A percentile compares a stretch with the other conserved stretches of the same genome.
Conservation (phyloP, 164 flowering plant genomes). For the Dillenia turbinata region DNA sequence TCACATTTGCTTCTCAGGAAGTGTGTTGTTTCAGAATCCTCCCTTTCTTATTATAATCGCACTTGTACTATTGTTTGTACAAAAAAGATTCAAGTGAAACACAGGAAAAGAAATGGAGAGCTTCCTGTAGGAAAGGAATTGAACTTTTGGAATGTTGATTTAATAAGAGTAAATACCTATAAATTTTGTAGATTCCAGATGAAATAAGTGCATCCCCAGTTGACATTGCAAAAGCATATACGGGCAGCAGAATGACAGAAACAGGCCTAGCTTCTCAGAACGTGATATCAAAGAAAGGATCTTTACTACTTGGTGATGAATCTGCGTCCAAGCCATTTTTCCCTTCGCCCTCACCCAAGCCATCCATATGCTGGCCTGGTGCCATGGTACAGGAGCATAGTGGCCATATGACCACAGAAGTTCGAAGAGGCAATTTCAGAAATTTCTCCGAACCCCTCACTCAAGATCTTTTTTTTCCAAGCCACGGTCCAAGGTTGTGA, state of each 20-base stretch:
- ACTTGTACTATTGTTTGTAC: too few species aligned
- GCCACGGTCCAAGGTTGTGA: conserved; percentile 54
- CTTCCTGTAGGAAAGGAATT: background rate
- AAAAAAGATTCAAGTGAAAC: too few species aligned
- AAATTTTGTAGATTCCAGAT: conserved; percentile 38
- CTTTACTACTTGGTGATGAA: conserved; percentile 21
- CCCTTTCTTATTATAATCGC: too few species aligned
- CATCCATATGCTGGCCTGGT: conserved; percentile 85
- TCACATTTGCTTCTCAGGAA: too few species aligned
- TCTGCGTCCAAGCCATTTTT: conserved; percentile 28
- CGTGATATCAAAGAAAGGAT: conserved; percentile 22
- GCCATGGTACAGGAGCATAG: conserved; percentile 49
- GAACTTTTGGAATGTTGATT: background rate
- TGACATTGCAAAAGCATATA: conserved; percentile 89
- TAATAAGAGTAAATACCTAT: background rate
- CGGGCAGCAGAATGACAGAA: conserved; percentile 53
- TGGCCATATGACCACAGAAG: conserved; percentile 60
- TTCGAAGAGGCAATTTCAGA: conserved; percentile 55
- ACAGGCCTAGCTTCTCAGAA: conserved; percentile 26
- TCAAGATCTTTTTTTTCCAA: conserved; percentile 57
- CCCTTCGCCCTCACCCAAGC: conserved; percentile 40
- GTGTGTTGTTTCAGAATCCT: too few species aligned
- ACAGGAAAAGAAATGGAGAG: too few species aligned
- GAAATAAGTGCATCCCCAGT: conserved; percentile 74
- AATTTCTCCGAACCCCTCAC: conserved; percentile 75